These are phyloP conservation scores for Suhomyces anneliseae DNA, from an alignment of 1,139 yeast species.

Conservation along the genomic window DNA sequence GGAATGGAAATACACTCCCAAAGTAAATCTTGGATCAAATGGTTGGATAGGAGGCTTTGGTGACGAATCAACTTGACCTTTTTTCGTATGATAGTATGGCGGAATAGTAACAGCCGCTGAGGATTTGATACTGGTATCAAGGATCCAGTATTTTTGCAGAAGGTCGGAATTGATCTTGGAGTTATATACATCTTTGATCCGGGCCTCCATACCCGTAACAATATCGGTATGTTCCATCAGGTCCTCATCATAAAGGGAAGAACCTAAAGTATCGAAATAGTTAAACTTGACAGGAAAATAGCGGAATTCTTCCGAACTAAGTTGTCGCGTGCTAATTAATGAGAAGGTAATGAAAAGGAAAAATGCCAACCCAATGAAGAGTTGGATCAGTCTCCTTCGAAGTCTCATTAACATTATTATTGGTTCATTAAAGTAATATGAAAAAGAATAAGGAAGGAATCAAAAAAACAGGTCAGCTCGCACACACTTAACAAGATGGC, in stretches of 20 bases:
- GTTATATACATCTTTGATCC: constrained; percentile 17
- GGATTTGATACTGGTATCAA: constrained; percentile 22
- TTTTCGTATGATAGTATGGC: constrained; percentile 18
- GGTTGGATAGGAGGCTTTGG: constrained; percentile 30
- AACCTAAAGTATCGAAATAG: constrained; percentile 18
- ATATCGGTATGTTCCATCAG: constrained; percentile 1
- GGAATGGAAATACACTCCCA: constrained; percentile 38
- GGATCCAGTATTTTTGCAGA: constrained; percentile 33
- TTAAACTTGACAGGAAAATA: constrained; percentile 13
- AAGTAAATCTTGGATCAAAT: constrained; percentile 51
- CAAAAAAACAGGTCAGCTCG: background rate
- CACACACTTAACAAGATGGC: background rate
- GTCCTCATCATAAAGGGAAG: constrained; percentile 7
- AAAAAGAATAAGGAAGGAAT: background rate
- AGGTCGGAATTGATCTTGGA: constrained; percentile 22
- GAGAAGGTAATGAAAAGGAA: constrained; percentile 17
- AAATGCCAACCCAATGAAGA: constrained; percentile 15
- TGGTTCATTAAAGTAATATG: constrained; percentile 1
- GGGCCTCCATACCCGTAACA: constrained; percentile 6
- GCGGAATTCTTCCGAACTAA: constrained; percentile 8
- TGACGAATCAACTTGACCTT: constrained; percentile 1
- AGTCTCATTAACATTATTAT: constrained; percentile 2
- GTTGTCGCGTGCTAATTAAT: constrained; percentile 13
- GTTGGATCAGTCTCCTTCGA: constrained; percentile 19
- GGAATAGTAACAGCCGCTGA: constrained; percentile 27